phyloP scores from a whole-genome alignment of 768 basidiomycete species.

The Agaricus subrufescens region DNA sequence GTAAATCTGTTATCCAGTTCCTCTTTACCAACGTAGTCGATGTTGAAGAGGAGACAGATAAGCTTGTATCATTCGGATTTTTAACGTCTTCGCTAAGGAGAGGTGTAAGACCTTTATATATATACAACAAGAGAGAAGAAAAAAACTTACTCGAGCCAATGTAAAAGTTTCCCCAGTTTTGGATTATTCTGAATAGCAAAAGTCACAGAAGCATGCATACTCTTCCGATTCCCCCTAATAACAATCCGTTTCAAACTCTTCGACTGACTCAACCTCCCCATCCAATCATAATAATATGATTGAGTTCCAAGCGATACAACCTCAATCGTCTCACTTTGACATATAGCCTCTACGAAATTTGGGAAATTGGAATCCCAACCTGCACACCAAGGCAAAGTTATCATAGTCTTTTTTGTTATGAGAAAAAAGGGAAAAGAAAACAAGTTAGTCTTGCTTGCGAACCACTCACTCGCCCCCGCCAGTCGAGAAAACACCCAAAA shows the following conservation, averaged over 20 bases:
- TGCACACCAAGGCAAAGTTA: background rate
- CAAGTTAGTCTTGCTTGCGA: background rate
- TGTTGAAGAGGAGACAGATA: background rate
- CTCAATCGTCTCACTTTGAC: background rate
- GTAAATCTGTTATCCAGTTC: background rate
- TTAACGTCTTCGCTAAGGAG: too few relatives aligned
- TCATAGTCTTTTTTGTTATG: background rate
- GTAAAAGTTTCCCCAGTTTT: background rate
- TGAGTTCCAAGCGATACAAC: background rate
- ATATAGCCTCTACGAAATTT: background rate
- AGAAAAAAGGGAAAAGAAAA: background rate
- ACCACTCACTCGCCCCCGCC: too few relatives aligned
- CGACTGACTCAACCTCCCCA: background rate
- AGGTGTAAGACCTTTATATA: too few relatives aligned
- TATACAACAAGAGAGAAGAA: too few relatives aligned
- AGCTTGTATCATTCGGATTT: too few relatives aligned
- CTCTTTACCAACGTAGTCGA: background rate
- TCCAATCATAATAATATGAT: background rate
- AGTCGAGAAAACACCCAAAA: background rate
- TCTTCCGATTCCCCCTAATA: background rate
- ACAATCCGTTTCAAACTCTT: background rate
- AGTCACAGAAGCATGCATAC: background rate
- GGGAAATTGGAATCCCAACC: background rate
- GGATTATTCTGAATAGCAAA: background rate
- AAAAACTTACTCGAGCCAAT: background rate